Conservation (phyloP, 208 protist species). For the Trypanosomatidae sp. region DNA sequence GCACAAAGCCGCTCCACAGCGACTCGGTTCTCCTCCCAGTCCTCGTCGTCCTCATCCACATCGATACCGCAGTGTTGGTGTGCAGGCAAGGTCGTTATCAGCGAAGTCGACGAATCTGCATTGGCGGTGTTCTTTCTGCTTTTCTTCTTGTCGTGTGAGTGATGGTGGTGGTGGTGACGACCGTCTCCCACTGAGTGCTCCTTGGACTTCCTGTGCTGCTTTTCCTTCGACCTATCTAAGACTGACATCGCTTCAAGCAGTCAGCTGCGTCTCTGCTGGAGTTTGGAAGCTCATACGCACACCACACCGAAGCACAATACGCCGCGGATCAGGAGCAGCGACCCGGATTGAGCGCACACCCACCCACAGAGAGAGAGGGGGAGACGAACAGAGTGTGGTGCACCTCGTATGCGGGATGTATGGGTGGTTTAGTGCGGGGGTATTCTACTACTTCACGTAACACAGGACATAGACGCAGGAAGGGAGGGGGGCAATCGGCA, state of each 20-base stretch:
- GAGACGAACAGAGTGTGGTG: not conserved
- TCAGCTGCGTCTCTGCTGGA: not conserved
- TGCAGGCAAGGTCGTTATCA: not conserved
- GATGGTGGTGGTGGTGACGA: not conserved
- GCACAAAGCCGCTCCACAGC: conserved; percentile 64
- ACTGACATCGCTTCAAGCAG: not conserved
- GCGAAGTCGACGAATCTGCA: not conserved
- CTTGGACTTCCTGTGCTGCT: conserved; percentile 12
- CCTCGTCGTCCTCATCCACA: conserved; percentile 33
- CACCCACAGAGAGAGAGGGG: not conserved
- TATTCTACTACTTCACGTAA: not conserved
- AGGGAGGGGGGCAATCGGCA: no score
- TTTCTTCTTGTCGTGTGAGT: conserved; percentile 6
- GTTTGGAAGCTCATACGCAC: not conserved
- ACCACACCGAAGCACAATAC: not conserved
- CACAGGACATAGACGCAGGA: not conserved
- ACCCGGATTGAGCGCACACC: not conserved
- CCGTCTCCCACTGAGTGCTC: not conserved
- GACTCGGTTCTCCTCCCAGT: conserved; percentile 65
- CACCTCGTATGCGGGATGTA: not conserved
- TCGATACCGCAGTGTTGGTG: not conserved
- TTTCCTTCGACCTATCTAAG: not conserved
- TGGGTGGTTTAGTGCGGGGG: not conserved
- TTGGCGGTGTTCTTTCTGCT: not conserved
- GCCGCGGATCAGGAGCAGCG: not conserved